Evolutionary conservation across 345 rosid species (phyloP).

Genomic region (Boechera retrofracta): DNA sequence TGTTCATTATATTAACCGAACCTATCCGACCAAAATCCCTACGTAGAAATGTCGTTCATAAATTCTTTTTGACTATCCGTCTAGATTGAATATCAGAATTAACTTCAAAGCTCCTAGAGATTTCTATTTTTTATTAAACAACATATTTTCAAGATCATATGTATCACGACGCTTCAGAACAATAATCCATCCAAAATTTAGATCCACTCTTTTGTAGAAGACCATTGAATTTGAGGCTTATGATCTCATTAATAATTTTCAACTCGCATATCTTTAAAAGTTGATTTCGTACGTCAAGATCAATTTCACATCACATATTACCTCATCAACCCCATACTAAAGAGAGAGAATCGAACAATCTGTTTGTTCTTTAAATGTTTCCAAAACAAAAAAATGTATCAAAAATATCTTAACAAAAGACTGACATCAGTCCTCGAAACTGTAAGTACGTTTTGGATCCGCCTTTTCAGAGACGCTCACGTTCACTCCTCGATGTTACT

Average conservation of each 20-base stretch:
- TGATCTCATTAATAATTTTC: conserved; percentile 17
- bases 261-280: neutral
- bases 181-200: neutral
- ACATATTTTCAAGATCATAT: neutral
- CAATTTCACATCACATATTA: conserved; percentile 25
- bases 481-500: conserved; percentile 37
- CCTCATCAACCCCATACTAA: conserved; percentile 38
- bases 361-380: conserved; percentile 28
- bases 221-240: conserved; percentile 17
- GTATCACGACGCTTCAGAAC: neutral
- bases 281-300: conserved; percentile 22
- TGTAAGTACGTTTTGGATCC: conserved; percentile 44
- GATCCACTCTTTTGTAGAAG: conserved; percentile 9
- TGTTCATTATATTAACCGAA: neutral
- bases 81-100: neutral
- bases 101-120: too few relatives aligned
- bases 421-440: conserved; percentile 48
- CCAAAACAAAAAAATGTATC: conserved; percentile 27
- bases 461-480: conserved; percentile 46
- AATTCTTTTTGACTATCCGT: neutral
- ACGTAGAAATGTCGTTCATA: neutral
- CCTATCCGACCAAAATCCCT: neutral
- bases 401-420: conserved; percentile 24
- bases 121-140: too few relatives aligned
- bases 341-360: conserved; percentile 19